Evolutionary conservation across 805 yeast genomes (phyloP), one percentile per base, ranked within the genome.

Genomic region (Sungouiozyma ichnusensis): DNA sequence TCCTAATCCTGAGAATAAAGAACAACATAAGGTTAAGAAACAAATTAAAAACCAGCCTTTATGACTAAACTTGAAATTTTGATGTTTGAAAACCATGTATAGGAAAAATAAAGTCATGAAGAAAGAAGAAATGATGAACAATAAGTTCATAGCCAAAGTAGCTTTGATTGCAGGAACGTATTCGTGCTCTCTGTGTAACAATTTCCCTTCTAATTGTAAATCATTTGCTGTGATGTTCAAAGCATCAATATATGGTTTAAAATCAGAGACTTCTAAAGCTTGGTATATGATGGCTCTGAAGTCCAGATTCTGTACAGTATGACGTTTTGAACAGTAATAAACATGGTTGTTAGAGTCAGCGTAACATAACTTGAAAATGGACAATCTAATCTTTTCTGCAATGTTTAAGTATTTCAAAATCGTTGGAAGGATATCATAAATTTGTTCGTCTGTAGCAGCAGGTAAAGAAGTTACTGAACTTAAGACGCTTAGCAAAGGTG

Each of bases 101-200:
- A 41, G 41, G 34, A 43, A 24, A 13, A 49, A 37, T 16, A 40
- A 35, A 6, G 50, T 31, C 37, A 60, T 42, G 15, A 50, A 42
- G 46, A 53, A 41, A 40, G 57, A 52, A 18, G 48, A 37, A 14
- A 60, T 45, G 36, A 60, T 52, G 11, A 57, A 45, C 18, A 60
- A 18, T 19, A 59, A 37, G 27, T 52, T 49, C 46, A 55, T 48
- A 3, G 65, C 62, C 41, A 62, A 46, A 18, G 54, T 49, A 4
- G 64, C 62, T 24, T 44, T 51, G 16, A 60, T 50, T 8, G 61
- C 59, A 18, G 66, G 64, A 18, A 55, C 61, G 39, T 61, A 62
- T 41, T 53, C 51, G 33, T 53, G 52, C 47, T 60, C 50, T 43
- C 50, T 58, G 16, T 50, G 35, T 48, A 50, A 49, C 42, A 62